These are phyloP conservation scores for Mesembryanthemum crystallinum DNA, from an alignment of 148 eudicot genomes.

Conservation along the genomic window DNA sequence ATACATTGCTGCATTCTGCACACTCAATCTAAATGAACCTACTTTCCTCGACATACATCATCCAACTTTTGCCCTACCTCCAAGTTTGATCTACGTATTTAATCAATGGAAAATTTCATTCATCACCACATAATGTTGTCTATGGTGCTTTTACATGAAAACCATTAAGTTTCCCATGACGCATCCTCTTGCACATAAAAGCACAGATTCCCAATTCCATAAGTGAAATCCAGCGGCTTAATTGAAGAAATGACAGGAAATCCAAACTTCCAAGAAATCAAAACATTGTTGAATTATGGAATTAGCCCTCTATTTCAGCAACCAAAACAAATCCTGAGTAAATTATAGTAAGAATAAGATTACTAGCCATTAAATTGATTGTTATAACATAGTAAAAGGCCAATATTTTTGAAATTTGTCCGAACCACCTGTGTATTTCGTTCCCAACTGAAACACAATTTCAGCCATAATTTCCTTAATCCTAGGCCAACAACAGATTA, in stretches of 20 bases:
- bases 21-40: neutral
- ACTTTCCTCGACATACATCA: neutral
- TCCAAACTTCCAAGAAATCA: neutral
- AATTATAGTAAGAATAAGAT: neutral
- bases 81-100: neutral
- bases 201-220: neutral
- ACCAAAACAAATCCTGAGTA: neutral
- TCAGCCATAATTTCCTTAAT: no score
- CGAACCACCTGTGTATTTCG: no score
- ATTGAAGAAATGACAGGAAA: neutral
- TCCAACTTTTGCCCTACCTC: neutral
- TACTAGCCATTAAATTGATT: neutral
- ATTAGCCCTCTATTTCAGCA: neutral
- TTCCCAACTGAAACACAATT: no score
- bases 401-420: neutral
- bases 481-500: no score
- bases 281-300: neutral
- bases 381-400: neutral
- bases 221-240: neutral
- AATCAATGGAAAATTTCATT: neutral
- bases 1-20: neutral
- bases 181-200: neutral
- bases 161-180: neutral
- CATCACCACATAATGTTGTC: neutral
- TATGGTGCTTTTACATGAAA: neutral